Conservation (phyloP, 306 rosid genomes). For the Lathyrus sativus region DNA sequence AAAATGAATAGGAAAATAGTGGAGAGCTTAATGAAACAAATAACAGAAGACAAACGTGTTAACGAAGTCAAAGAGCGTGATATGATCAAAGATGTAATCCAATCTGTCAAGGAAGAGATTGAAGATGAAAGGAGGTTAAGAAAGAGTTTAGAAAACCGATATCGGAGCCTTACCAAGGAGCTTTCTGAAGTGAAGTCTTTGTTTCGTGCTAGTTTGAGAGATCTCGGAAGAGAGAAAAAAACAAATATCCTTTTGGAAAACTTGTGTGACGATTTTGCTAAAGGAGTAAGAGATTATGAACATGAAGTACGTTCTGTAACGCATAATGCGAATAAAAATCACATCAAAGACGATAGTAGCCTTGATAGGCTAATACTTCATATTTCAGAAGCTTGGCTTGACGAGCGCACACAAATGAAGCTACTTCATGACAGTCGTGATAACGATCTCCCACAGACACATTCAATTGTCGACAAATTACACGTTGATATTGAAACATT, state of each 20-base stretch:
- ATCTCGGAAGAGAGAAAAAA: slow-evolving; percentile 67
- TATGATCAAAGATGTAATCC: slow-evolving; percentile 43
- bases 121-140: slow-evolving; percentile 66
- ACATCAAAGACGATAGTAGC: slow-evolving; percentile 34
- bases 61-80: slow-evolving; percentile 48
- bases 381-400: slow-evolving; percentile 90
- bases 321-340: slow-evolving; percentile 47
- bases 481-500: slow-evolving; percentile 61
- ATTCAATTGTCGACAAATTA: slow-evolving; percentile 58
- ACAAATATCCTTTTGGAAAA: slow-evolving; percentile 61
- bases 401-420: slow-evolving; percentile 78
- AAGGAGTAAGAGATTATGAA: slow-evolving; percentile 63
- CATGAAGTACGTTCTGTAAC: slow-evolving; percentile 49
- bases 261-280: slow-evolving; percentile 74
- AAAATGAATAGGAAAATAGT: slow-evolving; percentile 49
- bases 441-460: slow-evolving; percentile 37
- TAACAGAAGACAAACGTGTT: slow-evolving; percentile 41
- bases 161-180: slow-evolving; percentile 52
- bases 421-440: slow-evolving; percentile 37
- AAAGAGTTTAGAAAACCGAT: slow-evolving; percentile 58
- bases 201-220: slow-evolving; percentile 50
- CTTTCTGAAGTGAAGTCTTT: slow-evolving; percentile 56
- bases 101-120: slow-evolving; percentile 52
- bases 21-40: slow-evolving; percentile 48
- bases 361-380: slow-evolving; percentile 64